Evolutionary conservation across 768 basidiomycete genomes (phyloP).

Genomic region (Leccinum ochraceum): DNA sequence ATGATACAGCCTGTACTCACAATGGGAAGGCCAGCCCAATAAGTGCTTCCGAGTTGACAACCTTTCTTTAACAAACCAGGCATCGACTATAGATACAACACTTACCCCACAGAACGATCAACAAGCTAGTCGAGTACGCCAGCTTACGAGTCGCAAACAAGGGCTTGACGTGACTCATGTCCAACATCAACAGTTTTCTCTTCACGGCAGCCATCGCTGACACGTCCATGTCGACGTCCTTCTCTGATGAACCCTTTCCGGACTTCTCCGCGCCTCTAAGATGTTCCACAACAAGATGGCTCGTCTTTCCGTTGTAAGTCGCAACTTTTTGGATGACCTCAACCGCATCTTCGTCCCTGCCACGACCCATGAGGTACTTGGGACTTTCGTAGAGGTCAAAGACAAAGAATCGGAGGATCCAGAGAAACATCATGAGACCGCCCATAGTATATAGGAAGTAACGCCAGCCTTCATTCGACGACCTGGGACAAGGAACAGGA

Average conservation of each 20-base stretch:
- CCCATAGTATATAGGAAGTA: slow-evolving; percentile 77
- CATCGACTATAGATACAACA: not conserved
- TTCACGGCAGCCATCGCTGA: slow-evolving; percentile 38
- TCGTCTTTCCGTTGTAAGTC: slow-evolving; percentile 53
- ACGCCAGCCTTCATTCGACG: slow-evolving; percentile 71
- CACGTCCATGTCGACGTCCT: slow-evolving; percentile 31
- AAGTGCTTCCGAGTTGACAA: slow-evolving; percentile 44
- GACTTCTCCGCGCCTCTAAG: slow-evolving; percentile 33
- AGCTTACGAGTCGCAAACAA: slow-evolving; percentile 53
- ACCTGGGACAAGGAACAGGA: slow-evolving; percentile 50
- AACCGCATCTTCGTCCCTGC: slow-evolving; percentile 61
- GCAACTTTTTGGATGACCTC: slow-evolving; percentile 64
- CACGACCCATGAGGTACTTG: slow-evolving; percentile 70
- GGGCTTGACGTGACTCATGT: slow-evolving; percentile 43
- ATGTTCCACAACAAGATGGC: slow-evolving; percentile 51
- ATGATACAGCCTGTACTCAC: slow-evolving; percentile 31
- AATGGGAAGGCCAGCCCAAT: slow-evolving; percentile 79
- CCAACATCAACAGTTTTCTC: slow-evolving; percentile 43
- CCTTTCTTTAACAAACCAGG: not conserved
- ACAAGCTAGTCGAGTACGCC: slow-evolving; percentile 49
- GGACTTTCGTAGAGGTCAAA: slow-evolving; percentile 73
- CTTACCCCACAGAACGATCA: slow-evolving; percentile 56
- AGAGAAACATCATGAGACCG: slow-evolving; percentile 65
- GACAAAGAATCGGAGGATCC: slow-evolving; percentile 60
- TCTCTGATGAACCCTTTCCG: slow-evolving; percentile 9